These are phyloP conservation scores for Trametes cubensis DNA, from an alignment of 768 basidiomycete species.

Conservation along the genomic window DNA sequence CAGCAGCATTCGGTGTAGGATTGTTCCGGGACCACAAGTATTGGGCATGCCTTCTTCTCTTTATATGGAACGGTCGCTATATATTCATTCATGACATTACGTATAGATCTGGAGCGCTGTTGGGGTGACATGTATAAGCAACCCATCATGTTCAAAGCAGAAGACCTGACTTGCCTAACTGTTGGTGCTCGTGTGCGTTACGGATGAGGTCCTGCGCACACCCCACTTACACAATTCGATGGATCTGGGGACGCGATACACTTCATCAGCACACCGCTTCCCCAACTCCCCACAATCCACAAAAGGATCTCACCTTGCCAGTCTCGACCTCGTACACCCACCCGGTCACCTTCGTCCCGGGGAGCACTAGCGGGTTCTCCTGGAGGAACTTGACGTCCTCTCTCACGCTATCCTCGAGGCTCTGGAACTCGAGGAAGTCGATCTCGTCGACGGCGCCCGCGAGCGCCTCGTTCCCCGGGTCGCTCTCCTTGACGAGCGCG, in stretches of 20 bases:
- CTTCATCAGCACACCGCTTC: background rate
- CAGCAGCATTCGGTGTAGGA: no score
- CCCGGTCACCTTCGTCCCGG: slow-evolving; percentile 58
- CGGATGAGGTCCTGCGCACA: background rate
- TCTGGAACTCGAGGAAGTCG: slow-evolving; percentile 57
- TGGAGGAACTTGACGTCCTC: slow-evolving; percentile 61
- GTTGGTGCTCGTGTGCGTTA: background rate
- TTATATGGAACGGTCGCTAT: no score
- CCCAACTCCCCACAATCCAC: background rate
- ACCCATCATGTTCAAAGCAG: no score
- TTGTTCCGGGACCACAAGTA: no score
- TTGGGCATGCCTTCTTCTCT: no score
- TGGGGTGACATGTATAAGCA: no score
- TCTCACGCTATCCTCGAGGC: slow-evolving; percentile 56
- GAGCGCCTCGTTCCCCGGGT: slow-evolving; percentile 36
- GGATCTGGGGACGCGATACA: slow-evolving; percentile 17
- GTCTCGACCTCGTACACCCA: slow-evolving; percentile 70
- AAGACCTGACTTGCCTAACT: no score
- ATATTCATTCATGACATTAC: no score
- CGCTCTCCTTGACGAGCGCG: slow-evolving; percentile 49
- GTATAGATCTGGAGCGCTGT: no score
- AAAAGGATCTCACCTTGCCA: slow-evolving; percentile 52
- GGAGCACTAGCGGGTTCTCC: slow-evolving; percentile 55
- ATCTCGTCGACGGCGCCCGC: slow-evolving; percentile 44
- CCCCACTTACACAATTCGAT: slow-evolving; percentile 21